phyloP scores from a whole-genome alignment of 2,329 filamentous ascomycete species.

The Colletotrichum endophyticum region DNA sequence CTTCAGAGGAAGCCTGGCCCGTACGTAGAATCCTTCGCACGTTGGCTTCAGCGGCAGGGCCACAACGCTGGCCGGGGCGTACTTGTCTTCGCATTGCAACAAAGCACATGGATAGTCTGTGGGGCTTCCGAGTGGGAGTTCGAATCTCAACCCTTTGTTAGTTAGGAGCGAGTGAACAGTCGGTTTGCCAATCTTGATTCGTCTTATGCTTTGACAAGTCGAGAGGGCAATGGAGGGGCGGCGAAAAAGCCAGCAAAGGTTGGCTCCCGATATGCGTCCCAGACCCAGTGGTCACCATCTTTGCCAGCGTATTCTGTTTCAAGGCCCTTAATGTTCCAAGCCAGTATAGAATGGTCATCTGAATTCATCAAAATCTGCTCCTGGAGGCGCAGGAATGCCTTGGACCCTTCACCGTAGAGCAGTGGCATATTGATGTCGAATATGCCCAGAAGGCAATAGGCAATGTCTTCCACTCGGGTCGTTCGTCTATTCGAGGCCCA shows the following conservation, averaged over 20 bases:
- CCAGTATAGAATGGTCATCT: background rate
- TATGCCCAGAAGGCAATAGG: background rate
- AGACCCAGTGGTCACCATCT: no score
- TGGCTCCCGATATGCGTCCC: no score
- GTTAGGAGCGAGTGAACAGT: no score
- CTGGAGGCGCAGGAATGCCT: background rate
- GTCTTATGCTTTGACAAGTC: no score
- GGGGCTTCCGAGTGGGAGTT: no score
- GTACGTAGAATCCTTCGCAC: background rate
- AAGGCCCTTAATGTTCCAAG: background rate
- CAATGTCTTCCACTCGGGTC: background rate
- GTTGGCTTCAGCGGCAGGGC: rapidly evolving
- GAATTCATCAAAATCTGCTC: background rate
- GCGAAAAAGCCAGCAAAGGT: no score
- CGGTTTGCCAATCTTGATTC: no score
- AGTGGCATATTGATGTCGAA: background rate
- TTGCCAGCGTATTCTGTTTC: no score
- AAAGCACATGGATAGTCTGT: no score
- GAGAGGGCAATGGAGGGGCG: no score
- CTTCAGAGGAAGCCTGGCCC: background rate
- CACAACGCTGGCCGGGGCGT: background rate
- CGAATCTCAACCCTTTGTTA: no score
- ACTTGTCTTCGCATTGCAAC: background rate
- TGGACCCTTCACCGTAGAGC: rapidly evolving
- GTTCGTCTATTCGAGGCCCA: background rate